Conservation (phyloP, 2,329 filamentous ascomycete species). For the Fusarium subglutinans region DNA sequence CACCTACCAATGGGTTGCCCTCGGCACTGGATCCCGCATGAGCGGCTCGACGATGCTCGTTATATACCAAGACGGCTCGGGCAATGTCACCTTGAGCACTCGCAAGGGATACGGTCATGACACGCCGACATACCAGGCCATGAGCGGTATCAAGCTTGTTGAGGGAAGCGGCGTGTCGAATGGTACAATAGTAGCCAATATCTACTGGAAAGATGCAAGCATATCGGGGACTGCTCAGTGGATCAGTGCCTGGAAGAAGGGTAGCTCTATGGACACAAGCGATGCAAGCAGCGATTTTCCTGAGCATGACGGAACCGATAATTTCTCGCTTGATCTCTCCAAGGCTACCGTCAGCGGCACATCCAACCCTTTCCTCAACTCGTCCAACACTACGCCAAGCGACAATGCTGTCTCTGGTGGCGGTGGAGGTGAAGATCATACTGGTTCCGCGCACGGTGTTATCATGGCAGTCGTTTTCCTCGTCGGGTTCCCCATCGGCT, state of each 20-base stretch:
- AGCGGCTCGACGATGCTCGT: conserved; percentile 1
- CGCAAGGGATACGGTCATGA: not conserved
- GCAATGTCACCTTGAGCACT: not conserved
- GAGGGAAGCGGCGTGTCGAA: not conserved
- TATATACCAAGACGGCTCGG: not conserved
- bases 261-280: not conserved
- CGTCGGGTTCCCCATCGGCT: not conserved
- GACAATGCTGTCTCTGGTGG: not conserved
- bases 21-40: not conserved
- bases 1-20: not conserved
- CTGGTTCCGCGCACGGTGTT: not conserved
- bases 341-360: not conserved
- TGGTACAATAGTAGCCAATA: not conserved
- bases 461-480: not conserved
- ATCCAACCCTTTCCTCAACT: not conserved
- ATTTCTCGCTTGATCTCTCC: not conserved
- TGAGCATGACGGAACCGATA: not conserved
- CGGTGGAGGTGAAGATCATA: not conserved
- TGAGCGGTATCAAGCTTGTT: not conserved
- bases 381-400: not conserved
- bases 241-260: conserved; percentile 9
- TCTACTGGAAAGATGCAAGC: not conserved
- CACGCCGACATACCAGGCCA: not conserved
- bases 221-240: not conserved
- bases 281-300: not conserved